Evolutionary conservation across 495 filamentous ascomycete species (phyloP).

Genomic region (Annulohypoxylon bovei): DNA sequence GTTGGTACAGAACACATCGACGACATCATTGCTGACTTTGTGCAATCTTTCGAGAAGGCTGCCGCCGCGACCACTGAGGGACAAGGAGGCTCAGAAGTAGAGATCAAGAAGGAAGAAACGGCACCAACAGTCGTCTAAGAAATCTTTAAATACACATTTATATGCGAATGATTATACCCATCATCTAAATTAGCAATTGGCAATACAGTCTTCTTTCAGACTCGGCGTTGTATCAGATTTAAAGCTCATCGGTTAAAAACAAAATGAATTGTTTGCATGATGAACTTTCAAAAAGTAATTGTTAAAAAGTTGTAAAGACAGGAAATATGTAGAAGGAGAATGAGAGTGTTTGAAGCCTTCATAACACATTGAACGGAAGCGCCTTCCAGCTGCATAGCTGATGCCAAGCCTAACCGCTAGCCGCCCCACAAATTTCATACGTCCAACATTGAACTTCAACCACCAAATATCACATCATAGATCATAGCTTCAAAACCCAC

Average conservation of each 20-base stretch:
- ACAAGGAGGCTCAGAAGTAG: slow-evolving; percentile 24
- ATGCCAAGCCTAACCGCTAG: slow-evolving; percentile 22
- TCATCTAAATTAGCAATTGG: slow-evolving; percentile 8
- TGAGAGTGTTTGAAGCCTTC: background rate
- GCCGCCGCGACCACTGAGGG: slow-evolving; percentile 47
- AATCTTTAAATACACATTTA: background rate
- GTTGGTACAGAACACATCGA: slow-evolving; percentile 98
- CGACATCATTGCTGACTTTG: slow-evolving; percentile 96
- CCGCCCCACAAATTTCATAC: slow-evolving; percentile 19
- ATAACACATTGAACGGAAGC: background rate
- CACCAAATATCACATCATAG: slow-evolving; percentile 16
- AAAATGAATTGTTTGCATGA: no score
- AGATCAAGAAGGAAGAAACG: slow-evolving; percentile 49
- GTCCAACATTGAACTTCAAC: background rate
- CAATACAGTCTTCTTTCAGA: background rate
- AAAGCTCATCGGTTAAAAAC: no score
- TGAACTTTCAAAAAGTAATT: no score
- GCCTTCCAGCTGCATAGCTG: slow-evolving; percentile 4
- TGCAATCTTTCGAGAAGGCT: slow-evolving; percentile 81
- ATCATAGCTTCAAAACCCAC: background rate
- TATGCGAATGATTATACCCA: slow-evolving; percentile 17
- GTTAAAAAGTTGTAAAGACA: slow-evolving; percentile 4
- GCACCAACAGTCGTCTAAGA: slow-evolving; percentile 52
- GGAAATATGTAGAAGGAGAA: no score
- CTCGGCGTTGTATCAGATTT: background rate